Conservation (phyloP, 2,329 filamentous ascomycete species). For the Neonectria faginata region DNA sequence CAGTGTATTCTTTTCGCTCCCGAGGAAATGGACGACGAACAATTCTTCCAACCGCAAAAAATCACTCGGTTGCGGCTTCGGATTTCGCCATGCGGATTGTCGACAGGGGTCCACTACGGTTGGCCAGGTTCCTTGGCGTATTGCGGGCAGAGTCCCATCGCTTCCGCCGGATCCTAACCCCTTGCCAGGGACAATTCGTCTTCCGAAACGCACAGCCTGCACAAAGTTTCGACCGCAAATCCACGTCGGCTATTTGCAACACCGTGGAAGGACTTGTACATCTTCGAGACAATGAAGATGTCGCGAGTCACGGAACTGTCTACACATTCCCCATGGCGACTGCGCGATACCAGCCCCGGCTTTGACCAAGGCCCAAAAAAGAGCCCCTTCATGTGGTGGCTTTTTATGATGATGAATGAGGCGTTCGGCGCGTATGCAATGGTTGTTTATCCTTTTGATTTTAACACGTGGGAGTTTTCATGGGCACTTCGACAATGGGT, state of each 20-base stretch:
- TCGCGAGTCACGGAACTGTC: too few relatives aligned
- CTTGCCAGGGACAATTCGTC: not conserved
- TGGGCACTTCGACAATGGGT: not conserved
- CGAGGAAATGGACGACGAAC: not conserved
- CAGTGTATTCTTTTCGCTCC: not conserved
- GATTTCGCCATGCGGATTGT: conserved; percentile 16
- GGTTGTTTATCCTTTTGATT: not conserved
- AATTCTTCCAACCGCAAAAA: not conserved
- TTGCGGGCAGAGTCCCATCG: conserved; percentile 11
- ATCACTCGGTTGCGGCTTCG: not conserved
- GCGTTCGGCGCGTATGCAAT: conserved; percentile 2
- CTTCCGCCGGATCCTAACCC: conserved; percentile 17
- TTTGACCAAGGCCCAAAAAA: not conserved
- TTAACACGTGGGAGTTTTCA: not conserved
- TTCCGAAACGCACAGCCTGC: not conserved
- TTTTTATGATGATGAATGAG: not conserved
- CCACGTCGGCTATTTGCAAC: not conserved
- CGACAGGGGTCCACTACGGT: conserved; percentile 12
- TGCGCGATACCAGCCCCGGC: not conserved
- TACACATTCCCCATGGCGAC: not conserved
- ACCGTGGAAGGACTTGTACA: not conserved
- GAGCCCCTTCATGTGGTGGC: not conserved
- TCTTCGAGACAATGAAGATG: not conserved
- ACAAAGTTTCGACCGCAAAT: not conserved
- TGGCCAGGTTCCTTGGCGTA: conserved; percentile 21